Evolutionary conservation across 495 filamentous ascomycete genomes (phyloP), one percentile per base, ranked within the genome.

Genomic region (Pseudomonodictys pantanalensis): DNA sequence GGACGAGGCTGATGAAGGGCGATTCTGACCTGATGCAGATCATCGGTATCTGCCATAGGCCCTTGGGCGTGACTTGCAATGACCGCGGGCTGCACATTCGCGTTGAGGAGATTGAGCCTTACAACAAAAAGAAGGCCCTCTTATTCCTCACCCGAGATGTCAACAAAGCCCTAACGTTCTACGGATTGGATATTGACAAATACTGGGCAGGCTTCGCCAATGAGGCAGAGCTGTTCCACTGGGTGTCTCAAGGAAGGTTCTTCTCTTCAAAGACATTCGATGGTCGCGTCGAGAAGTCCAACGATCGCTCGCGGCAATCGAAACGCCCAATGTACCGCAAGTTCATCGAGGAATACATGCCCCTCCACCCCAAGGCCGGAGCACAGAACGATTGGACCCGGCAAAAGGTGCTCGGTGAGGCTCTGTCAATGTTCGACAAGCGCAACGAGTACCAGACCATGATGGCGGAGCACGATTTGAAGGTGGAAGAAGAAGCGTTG

Each of bases 11-110:
- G 68, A 82, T 81, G 62, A 69, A 81, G 10, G 78, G 79, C 1
- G 83, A 89, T 47, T 82, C 85, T 29, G 88, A 89, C 52, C 62
- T 90, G 0, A 83, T 81, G 80, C 85, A 83, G 42, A 73, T 91
- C 0, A 63, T 90, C 0, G 86, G 86, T 0, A 73, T 76, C 28
- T 82, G 73, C 12, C 81, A 87, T 17, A 75, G 84, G 6, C 77
- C 77, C 0, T 80, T 81, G 26, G 86, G 87, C 10, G 75, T 90
- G 20, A 87, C 82, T 0, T 74, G 81, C 35, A 87, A 83, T 60
- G 76, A 85, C 54, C 60, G 58, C 0, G 86, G 82, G 4, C 59
- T 90, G 18, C 78, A 79, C 64, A 52, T 90, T 1, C 78, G 84
- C 1, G 78, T 88, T 33, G 75, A 77, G 15, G 82, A 87, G 57